Conservation (phyloP, 2,329 filamentous ascomycete genomes). For the Leptographium flavum region DNA sequence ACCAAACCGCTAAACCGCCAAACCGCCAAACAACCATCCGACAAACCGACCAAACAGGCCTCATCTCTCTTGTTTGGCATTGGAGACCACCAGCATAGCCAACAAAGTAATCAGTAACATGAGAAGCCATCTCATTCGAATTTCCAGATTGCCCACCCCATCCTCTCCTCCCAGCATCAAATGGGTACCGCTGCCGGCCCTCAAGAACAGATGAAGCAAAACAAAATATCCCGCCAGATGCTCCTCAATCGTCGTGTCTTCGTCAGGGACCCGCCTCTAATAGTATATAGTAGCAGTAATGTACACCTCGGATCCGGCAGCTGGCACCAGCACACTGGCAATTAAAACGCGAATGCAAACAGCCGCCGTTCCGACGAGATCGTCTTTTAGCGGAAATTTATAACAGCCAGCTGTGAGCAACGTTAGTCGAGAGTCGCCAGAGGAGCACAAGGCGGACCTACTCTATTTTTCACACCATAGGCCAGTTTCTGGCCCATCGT, state of each 20-base stretch:
- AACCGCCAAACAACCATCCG: too few relatives aligned
- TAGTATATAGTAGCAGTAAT: constrained; percentile 2
- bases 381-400: constrained; percentile 10
- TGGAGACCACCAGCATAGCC: not conserved
- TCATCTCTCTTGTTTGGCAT: not conserved
- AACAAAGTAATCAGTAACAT: not conserved
- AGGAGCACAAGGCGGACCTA: constrained; percentile 22
- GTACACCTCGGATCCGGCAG: not conserved
- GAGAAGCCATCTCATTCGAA: not conserved
- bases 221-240: constrained; percentile 4
- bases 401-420: constrained; percentile 10
- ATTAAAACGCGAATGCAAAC: not conserved
- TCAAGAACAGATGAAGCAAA: not conserved
- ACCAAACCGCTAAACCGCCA: too few relatives aligned
- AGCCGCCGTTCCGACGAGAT: not conserved
- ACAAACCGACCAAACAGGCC: too few relatives aligned
- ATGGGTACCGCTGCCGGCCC: not conserved
- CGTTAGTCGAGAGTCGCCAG: not conserved
- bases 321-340: not conserved
- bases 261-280: constrained; percentile 8
- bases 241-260: constrained; percentile 8
- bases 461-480: constrained; percentile 47
- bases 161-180: not conserved
- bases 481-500: constrained; percentile 45
- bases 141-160: not conserved